Conservation (phyloP, 2,329 filamentous ascomycete species). For the Ophiostoma himal-ulmi region DNA sequence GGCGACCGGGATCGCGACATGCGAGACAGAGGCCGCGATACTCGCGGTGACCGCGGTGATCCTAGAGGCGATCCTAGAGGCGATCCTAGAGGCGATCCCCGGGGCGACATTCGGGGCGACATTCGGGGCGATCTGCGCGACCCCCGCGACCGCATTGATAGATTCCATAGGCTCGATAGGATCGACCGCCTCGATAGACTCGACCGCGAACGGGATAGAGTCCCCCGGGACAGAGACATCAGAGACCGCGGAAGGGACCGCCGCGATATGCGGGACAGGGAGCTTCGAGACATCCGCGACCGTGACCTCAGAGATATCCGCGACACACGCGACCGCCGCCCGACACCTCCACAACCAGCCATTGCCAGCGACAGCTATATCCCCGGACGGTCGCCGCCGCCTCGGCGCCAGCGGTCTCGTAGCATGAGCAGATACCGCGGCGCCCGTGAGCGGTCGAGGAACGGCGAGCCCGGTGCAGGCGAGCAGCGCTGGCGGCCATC, state of each 20-base stretch:
- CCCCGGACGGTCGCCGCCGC: constrained; percentile 37
- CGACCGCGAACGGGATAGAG: background rate
- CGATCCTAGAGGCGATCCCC: background rate
- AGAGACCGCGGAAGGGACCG: background rate
- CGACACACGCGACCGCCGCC: background rate
- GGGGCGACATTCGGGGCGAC: background rate
- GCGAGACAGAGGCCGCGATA: background rate
- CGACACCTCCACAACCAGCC: constrained; percentile 17
- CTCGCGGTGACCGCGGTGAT: background rate
- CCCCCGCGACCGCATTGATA: constrained; percentile 27
- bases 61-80: background rate
- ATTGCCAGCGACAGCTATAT: constrained; percentile 39
- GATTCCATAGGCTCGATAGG: constrained; percentile 31
- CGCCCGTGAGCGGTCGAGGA: constrained; percentile 29
- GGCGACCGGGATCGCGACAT: constrained; percentile 15
- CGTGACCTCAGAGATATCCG: constrained; percentile 33
- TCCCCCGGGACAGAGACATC: background rate
- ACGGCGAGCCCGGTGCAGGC: constrained; percentile 33
- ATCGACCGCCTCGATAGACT: constrained; percentile 18
- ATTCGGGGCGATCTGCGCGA: constrained; percentile 28
- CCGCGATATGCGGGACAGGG: constrained; percentile 28
- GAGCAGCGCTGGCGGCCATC: constrained; percentile 29
- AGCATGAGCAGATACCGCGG: constrained; percentile 38
- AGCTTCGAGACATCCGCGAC: constrained; percentile 31
- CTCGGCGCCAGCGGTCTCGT: constrained; percentile 39